Evolutionary conservation across 192 early-diverging fungal species (phyloP).

Genomic region (Entomortierella chlamydospora): DNA sequence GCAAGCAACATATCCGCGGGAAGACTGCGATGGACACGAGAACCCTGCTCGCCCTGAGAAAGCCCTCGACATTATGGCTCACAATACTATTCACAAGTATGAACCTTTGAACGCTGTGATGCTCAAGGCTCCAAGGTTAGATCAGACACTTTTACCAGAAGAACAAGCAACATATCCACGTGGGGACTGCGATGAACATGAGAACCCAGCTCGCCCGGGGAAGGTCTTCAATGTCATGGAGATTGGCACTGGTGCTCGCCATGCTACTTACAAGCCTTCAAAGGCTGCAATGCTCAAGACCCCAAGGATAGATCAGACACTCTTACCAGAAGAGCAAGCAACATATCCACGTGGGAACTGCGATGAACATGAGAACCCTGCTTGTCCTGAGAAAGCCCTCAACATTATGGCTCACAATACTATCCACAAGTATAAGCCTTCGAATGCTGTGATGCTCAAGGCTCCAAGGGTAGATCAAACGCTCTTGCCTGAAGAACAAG

Average conservation of each 20-base stretch:
- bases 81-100: too few relatives aligned
- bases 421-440: not conserved
- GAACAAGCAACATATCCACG: conserved; percentile 36
- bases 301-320: conserved; percentile 17
- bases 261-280: conserved; percentile 8
- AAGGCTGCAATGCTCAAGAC: conserved; percentile 19
- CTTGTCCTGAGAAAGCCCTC: not conserved
- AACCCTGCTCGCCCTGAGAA: conserved; percentile 14
- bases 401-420: conserved; percentile 8
- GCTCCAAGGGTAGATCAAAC: conserved; percentile 14
- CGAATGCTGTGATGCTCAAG: not conserved
- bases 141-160: conserved; percentile 29
- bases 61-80: conserved; percentile 1
- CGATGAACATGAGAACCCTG: conserved; percentile 7
- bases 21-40: not conserved
- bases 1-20: conserved; percentile 32
- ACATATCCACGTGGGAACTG: conserved; percentile 18
- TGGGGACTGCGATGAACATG: not conserved
- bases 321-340: conserved; percentile 37
- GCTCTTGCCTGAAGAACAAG: conserved; percentile 37
- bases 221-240: conserved; percentile 1
- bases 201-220: conserved; percentile 12
- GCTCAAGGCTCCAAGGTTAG: conserved; percentile 16
- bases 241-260: too few relatives aligned
- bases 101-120: conserved; percentile 16